Evolutionary conservation across 2,329 filamentous ascomycete genomes (phyloP).

Genomic region (Bimuria novae-zelandiae): DNA sequence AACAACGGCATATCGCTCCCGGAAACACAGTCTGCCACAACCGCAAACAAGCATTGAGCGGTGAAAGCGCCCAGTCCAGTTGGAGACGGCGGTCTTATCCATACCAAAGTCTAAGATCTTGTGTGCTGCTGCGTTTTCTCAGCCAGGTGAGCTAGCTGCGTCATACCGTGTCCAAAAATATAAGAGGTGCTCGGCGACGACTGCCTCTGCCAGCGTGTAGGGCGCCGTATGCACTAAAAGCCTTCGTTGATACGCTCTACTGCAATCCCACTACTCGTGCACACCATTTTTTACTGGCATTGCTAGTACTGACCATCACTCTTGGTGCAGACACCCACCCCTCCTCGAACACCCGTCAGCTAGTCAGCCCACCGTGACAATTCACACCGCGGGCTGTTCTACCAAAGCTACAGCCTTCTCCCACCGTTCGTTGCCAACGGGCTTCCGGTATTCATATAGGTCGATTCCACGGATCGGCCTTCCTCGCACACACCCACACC

Average conservation of each 20-base stretch:
- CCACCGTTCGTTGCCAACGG: background rate
- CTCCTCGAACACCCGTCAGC: background rate
- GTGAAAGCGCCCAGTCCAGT: conserved; percentile 37
- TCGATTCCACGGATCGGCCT: background rate
- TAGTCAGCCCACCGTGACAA: background rate
- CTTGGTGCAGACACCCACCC: background rate
- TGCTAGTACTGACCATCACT: conserved; percentile 2
- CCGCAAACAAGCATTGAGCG: conserved; percentile 26
- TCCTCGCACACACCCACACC: conserved; percentile 18
- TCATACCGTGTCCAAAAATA: conserved; percentile 20
- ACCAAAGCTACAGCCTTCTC: background rate
- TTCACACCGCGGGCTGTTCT: conserved; percentile 4
- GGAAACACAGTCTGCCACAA: background rate
- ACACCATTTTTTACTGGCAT: background rate
- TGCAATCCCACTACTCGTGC: background rate
- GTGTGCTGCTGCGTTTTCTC: background rate
- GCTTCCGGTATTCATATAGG: background rate
- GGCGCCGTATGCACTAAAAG: background rate
- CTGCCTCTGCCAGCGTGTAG: background rate
- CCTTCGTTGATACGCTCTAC: background rate
- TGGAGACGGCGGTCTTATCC: conserved; percentile 33
- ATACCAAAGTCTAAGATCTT: background rate
- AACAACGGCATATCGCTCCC: conserved; percentile 1
- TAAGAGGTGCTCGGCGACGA: conserved; percentile 10
- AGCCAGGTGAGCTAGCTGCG: conserved; percentile 30